Evolutionary conservation across 192 early-diverging fungal species (phyloP), one percentile per base, ranked within the genome.

Genomic region (Podila minutissima): DNA sequence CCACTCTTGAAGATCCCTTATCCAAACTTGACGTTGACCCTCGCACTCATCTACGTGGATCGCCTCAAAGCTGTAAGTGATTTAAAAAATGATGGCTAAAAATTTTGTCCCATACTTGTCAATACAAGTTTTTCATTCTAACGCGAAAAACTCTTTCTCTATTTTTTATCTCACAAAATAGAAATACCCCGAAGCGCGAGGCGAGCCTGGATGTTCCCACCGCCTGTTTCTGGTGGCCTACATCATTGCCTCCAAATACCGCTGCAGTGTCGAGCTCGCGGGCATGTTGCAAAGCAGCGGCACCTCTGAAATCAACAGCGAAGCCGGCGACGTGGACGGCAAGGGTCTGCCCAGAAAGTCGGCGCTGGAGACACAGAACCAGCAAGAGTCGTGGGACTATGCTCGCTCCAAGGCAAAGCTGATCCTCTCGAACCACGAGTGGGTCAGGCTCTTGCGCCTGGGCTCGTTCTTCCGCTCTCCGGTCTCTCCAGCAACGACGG

Each of bases 41-140:
- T 88, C 8, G 87, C 87, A 9, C 70, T 84, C 13, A 75, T 83
- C 29, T 88, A 86, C 31, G 86, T 88, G n/a, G 82, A 88, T 53
- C 69, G 85, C 26, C 59, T 88, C 2, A 86, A 85, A 53, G 71
- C 71, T 50, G 77, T 81, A 73, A 81, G 77, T 73, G 22, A 22
- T 64, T 6, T 35, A 46, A 46, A 17, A 15, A 1, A 4, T 46
- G 12, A n/a, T n/a, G n/a, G n/a, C n/a, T n/a, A n/a, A n/a, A n/a
- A 46, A 17, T 5, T 62, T 22, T 15, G 5, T 2, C 28, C 28
- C 2, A 49, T 33, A 17, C 55, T 19, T 33, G n/a, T 26, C 20
- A 5, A 10, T 37, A 10, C 1, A 37, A 37, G 1, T 11, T 37
- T 11, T 37, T 33, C 33, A 37, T 37, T 0, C 35, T 37, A 37